These are phyloP conservation scores for Silybum marianum DNA, from an alignment of 129 eudicot genomes.

Conservation along the genomic window DNA sequence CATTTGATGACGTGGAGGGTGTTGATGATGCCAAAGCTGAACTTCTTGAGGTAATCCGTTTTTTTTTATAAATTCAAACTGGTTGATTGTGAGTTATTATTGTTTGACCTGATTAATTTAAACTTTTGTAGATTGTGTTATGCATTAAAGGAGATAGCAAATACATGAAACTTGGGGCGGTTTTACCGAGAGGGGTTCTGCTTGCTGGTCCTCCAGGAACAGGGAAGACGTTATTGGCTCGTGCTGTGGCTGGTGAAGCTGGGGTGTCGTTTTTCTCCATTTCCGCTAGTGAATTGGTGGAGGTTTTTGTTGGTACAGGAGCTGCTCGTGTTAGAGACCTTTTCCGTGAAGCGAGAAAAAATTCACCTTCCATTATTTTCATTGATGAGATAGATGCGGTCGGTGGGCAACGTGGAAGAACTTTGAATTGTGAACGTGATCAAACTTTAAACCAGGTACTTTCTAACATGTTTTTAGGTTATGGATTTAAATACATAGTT, in stretches of 20 bases:
- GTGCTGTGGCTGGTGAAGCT: slow-evolving; percentile 54
- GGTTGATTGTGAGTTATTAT: background rate
- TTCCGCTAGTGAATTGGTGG: slow-evolving; percentile 43
- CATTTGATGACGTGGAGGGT: slow-evolving; percentile 46
- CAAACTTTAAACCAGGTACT: slow-evolving; percentile 61
- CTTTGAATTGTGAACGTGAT: slow-evolving; percentile 62
- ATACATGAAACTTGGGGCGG: slow-evolving; percentile 45
- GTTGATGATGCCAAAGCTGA: slow-evolving; percentile 43
- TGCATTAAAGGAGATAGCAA: slow-evolving; percentile 55
- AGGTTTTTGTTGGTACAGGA: slow-evolving; percentile 43
- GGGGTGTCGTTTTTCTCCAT: slow-evolving; percentile 41
- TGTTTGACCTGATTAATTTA: background rate
- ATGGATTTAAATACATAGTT: background rate
- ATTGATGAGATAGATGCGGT: slow-evolving; percentile 60
- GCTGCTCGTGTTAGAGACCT: slow-evolving; percentile 46
- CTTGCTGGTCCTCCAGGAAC: slow-evolving; percentile 66
- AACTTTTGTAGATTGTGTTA: slow-evolving; percentile 43
- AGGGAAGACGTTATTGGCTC: slow-evolving; percentile 59
- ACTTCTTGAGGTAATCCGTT: slow-evolving; percentile 38
- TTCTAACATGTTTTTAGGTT: background rate
- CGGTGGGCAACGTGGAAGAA: slow-evolving; percentile 66
- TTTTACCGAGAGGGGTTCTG: slow-evolving; percentile 43
- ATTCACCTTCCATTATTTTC: slow-evolving; percentile 50
- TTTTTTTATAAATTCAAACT: background rate
- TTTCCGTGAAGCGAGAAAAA: slow-evolving; percentile 50